These are phyloP conservation scores for Leptographium flavum DNA, from an alignment of 2,329 filamentous ascomycete species.

Conservation along the genomic window DNA sequence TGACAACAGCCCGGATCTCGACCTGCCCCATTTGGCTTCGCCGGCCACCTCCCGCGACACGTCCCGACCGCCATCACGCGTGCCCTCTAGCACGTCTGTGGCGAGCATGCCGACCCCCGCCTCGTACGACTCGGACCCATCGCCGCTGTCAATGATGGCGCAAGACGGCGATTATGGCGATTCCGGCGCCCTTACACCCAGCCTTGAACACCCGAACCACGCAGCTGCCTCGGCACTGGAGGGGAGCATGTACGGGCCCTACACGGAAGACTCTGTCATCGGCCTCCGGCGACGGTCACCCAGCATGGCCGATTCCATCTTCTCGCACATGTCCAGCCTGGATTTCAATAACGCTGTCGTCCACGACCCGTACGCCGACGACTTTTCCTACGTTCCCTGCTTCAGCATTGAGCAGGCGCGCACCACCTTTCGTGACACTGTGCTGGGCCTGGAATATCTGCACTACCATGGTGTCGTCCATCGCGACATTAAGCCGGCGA, in stretches of 20 bases:
- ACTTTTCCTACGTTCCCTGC: conserved; percentile 85
- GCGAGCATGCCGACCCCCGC: conserved; percentile 18
- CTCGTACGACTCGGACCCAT: conserved; percentile 20
- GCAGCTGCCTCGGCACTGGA: conserved; percentile 41
- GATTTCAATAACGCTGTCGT: conserved; percentile 41
- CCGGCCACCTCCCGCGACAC: conserved; percentile 25
- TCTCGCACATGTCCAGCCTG: conserved; percentile 54
- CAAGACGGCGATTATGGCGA: conserved; percentile 15
- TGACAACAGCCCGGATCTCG: conserved; percentile 2
- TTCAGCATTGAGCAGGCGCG: conserved; percentile 77
- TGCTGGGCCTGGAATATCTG: conserved; percentile 85
- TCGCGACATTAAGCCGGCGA: conserved; percentile 77
- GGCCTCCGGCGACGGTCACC: conserved; percentile 52
- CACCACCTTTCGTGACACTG: conserved; percentile 78
- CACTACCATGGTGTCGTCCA: conserved; percentile 79
- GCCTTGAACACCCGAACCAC: conserved; percentile 27
- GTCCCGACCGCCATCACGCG: conserved; percentile 28
- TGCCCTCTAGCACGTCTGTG: conserved; percentile 31
- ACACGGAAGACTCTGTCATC: conserved; percentile 38
- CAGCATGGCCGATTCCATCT: conserved; percentile 66
- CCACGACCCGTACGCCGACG: conserved; percentile 62
- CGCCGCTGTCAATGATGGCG: conserved; percentile 12
- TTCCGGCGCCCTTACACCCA: conserved; percentile 36
- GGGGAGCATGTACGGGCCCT: conserved; percentile 64
- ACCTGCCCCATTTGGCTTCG: conserved; percentile 3